These are phyloP conservation scores for Podila epicladia DNA, from an alignment of 192 early-diverging fungal genomes.

Conservation along the genomic window DNA sequence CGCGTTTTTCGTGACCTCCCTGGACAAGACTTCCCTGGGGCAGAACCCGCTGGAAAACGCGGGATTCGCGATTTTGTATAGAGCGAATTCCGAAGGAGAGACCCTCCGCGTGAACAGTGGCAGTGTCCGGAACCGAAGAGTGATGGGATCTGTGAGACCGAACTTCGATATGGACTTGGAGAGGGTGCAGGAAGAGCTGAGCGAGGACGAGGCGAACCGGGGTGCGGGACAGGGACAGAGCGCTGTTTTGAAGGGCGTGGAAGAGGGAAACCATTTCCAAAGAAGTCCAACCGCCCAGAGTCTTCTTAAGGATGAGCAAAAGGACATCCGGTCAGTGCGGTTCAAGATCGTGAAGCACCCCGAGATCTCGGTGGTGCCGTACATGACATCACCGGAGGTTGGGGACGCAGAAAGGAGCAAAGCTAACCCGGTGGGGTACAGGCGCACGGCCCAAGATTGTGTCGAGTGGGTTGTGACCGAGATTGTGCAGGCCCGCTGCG, in stretches of 20 bases:
- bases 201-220: background rate
- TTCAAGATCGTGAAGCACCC: conserved; percentile 52
- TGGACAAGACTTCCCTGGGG: conserved; percentile 8
- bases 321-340: conserved; percentile 30
- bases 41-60: conserved; percentile 57
- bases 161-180: background rate
- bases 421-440: conserved; percentile 9
- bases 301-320: conserved; percentile 15
- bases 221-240: background rate
- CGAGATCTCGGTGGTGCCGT: conserved; percentile 26
- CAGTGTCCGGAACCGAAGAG: conserved; percentile 54
- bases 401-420: conserved; percentile 10
- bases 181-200: conserved; percentile 13
- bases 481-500: conserved; percentile 36
- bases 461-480: conserved; percentile 43
- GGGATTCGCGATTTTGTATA: conserved; percentile 59
- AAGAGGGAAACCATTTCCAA: background rate
- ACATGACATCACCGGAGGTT: conserved; percentile 6
- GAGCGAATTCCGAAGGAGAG: conserved; percentile 54
- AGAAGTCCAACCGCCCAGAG: conserved; percentile 9
- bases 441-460: conserved; percentile 26
- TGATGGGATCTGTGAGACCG: conserved; percentile 13
- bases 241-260: background rate
- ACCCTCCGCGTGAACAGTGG: conserved; percentile 60
- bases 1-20: conserved; percentile 27